Evolutionary conservation across 441 rosid species (phyloP).

Genomic region (Theobroma grandiflorum): DNA sequence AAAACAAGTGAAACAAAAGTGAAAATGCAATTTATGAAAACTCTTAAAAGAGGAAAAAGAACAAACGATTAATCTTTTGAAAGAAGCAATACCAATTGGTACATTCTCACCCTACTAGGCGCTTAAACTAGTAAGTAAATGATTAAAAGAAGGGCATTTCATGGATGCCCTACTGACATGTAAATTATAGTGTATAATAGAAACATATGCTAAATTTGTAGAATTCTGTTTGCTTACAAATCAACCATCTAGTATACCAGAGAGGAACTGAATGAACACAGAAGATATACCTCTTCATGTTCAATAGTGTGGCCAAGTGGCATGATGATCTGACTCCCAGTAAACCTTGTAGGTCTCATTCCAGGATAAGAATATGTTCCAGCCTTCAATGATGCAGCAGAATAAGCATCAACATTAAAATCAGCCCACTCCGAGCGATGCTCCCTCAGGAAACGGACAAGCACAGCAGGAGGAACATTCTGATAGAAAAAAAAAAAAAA

Average conservation of each 20-base stretch:
- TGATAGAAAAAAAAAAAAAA: conserved; percentile 36
- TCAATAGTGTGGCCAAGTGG: conserved; percentile 97
- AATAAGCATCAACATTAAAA: conserved; percentile 94
- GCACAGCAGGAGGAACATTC: conserved; percentile 96
- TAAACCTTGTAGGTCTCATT: conserved; percentile 93
- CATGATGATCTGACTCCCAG: conserved; percentile 94
- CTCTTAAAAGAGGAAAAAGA: neutral
- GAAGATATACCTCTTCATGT: conserved; percentile 80
- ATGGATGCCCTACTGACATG: neutral
- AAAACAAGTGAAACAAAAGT: neutral
- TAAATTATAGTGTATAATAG: neutral
- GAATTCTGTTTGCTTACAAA: neutral
- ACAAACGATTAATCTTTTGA: neutral
- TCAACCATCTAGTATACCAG: neutral
- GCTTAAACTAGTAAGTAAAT: neutral
- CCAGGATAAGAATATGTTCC: conserved; percentile 86
- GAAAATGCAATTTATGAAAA: neutral
- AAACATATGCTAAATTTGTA: neutral
- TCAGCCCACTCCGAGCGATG: conserved; percentile 99
- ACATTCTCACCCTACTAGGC: neutral
- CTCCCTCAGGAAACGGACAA: conserved; percentile 94
- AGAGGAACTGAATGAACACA: neutral
- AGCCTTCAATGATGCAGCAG: conserved; percentile 86
- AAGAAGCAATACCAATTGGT: neutral
- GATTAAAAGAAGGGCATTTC: neutral